These are phyloP conservation scores for Epichloe coenophiala DNA, from an alignment of 2,329 filamentous ascomycete genomes.

Conservation along the genomic window DNA sequence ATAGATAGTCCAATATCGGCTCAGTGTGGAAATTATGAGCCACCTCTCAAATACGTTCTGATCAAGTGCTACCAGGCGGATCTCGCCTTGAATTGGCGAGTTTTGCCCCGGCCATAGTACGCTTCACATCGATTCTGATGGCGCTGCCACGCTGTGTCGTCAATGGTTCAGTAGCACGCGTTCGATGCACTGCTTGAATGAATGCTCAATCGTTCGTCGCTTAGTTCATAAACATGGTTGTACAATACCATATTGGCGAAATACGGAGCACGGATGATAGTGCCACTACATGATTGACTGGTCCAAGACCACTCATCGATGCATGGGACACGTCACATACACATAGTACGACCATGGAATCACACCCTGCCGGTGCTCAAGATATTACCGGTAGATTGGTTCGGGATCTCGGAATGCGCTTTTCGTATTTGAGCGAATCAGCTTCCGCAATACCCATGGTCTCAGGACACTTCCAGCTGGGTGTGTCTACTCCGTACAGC, in stretches of 20 bases:
- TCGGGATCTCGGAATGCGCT: slow-evolving; percentile 4
- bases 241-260: too few relatives aligned
- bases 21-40: too few relatives aligned
- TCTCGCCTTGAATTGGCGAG: too few relatives aligned
- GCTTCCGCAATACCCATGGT: not conserved
- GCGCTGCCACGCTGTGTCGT: too few relatives aligned
- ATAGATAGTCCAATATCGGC: too few relatives aligned
- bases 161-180: not conserved
- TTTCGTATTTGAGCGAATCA: slow-evolving; percentile 6
- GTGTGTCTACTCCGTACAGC: too few relatives aligned
- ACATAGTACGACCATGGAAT: not conserved
- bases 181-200: not conserved
- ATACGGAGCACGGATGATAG: not conserved
- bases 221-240: not conserved
- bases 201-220: not conserved
- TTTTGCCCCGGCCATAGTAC: too few relatives aligned
- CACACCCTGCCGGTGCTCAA: not conserved
- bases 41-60: too few relatives aligned
- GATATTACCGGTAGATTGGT: slow-evolving; percentile 7
- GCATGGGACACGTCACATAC: not conserved
- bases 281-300: not conserved
- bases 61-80: too few relatives aligned
- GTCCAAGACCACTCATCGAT: not conserved
- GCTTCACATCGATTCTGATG: too few relatives aligned
- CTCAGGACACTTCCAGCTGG: not conserved